Conservation (phyloP, 805 yeast genomes). For the Myxozyma melibiosi region DNA sequence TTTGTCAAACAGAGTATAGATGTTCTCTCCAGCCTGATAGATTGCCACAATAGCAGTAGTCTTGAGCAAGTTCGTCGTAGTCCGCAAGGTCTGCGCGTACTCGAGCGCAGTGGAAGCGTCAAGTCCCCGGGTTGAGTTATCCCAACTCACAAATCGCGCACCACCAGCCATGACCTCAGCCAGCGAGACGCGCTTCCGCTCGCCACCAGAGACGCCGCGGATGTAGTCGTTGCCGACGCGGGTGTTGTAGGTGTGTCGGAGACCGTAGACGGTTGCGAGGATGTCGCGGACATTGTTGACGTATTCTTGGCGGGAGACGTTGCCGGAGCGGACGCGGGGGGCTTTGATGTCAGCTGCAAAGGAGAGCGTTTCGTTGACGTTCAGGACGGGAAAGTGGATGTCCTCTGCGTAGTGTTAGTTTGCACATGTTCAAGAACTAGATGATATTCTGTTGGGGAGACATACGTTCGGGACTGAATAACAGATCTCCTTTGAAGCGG, state of each 20-base stretch:
- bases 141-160: conserved; percentile 58
- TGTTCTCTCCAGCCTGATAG: conserved; percentile 58
- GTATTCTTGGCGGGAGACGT: conserved; percentile 52
- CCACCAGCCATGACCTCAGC: conserved; percentile 54
- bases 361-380: conserved; percentile 70
- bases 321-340: conserved; percentile 57
- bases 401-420: neutral
- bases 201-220: conserved; percentile 65
- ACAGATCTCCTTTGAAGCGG: conserved; percentile 54
- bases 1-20: conserved; percentile 57
- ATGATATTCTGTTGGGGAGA: neutral
- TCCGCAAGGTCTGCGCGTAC: conserved; percentile 58
- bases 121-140: conserved; percentile 72
- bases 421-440: neutral
- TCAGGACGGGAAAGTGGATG: conserved; percentile 69
- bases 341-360: conserved; percentile 73
- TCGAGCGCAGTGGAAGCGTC: conserved; percentile 72
- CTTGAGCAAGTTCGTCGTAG: conserved; percentile 52
- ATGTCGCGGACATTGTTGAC: conserved; percentile 82
- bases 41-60: conserved; percentile 63
- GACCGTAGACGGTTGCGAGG: conserved; percentile 50
- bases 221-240: conserved; percentile 51
- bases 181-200: conserved; percentile 57
- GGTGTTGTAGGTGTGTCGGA: conserved; percentile 48
- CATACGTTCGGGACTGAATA: conserved; percentile 39